Evolutionary conservation across 129 eudicot genomes (phyloP).

Genomic region (Flaveria ramosissima): DNA sequence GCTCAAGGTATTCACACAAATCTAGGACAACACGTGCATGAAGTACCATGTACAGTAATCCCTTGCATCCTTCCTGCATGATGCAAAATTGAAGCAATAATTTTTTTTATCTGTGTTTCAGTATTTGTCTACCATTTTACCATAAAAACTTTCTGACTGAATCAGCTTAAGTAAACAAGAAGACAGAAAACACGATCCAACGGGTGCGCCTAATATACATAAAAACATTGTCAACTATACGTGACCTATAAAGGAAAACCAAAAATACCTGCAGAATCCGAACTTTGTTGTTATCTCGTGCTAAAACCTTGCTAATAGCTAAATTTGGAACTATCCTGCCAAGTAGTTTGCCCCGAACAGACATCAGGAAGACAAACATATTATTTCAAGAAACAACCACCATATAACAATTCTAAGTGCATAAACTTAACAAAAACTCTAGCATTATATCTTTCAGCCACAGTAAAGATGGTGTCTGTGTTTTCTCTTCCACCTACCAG

Average conservation of each 20-base stretch:
- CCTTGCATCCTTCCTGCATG: slow-evolving; percentile 97
- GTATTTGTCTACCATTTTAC: slow-evolving; percentile 7
- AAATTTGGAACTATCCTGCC: slow-evolving; percentile 96
- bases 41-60: slow-evolving; percentile 92
- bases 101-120: neutral
- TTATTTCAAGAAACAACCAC: neutral
- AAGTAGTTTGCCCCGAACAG: slow-evolving; percentile 17
- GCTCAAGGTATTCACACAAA: slow-evolving; percentile 80
- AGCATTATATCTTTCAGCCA: slow-evolving; percentile 26
- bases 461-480: slow-evolving; percentile 2
- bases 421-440: slow-evolving; percentile 18
- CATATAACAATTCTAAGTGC: slow-evolving; percentile 9
- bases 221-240: neutral
- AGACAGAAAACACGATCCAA: neutral
- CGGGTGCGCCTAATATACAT: neutral
- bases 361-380: slow-evolving; percentile 29
- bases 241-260: slow-evolving; percentile 24
- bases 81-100: slow-evolving; percentile 14
- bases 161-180: slow-evolving; percentile 2
- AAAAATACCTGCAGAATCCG: slow-evolving; percentile 86
- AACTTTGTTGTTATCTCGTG: slow-evolving; percentile 93
- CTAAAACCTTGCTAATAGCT: slow-evolving; percentile 88
- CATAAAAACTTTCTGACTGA: neutral
- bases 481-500: slow-evolving; percentile 15
- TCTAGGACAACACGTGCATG: slow-evolving; percentile 96